phyloP scores from a whole-genome alignment of 768 basidiomycete species.

The Gloeostereum incarnatum region DNA sequence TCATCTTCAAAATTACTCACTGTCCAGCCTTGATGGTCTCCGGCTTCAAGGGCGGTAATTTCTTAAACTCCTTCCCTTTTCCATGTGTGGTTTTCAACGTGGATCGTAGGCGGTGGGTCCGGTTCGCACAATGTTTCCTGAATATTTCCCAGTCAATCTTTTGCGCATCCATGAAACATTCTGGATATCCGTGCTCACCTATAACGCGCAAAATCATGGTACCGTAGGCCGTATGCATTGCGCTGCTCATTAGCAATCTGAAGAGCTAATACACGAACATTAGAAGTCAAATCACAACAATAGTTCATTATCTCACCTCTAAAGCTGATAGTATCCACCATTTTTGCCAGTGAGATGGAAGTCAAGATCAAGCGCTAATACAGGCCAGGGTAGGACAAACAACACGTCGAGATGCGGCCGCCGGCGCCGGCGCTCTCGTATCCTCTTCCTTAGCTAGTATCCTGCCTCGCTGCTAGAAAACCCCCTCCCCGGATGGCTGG shows the following conservation, averaged over 20 bases:
- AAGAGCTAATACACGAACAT: no score
- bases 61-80: conserved; percentile 87
- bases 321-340: no score
- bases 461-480: no score
- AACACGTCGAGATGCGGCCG: no score
- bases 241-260: conserved; percentile 84
- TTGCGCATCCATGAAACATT: neutral
- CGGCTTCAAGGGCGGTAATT: conserved; percentile 52
- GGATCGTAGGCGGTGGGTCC: conserved; percentile 81
- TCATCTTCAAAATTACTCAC: conserved; percentile 35
- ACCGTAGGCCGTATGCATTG: conserved; percentile 83
- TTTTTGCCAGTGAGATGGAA: no score
- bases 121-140: conserved; percentile 89
- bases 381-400: no score
- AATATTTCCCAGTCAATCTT: neutral
- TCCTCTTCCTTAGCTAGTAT: no score
- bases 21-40: conserved; percentile 79
- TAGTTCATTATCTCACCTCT: no score
- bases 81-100: conserved; percentile 81
- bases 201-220: conserved; percentile 83
- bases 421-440: no score
- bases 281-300: no score
- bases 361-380: no score
- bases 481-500: no score
- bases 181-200: conserved; percentile 54